Evolutionary conservation across 352 stramenopile species (phyloP), one percentile per base, ranked within the genome.

Genomic region (Globisporangium takayamanum): DNA sequence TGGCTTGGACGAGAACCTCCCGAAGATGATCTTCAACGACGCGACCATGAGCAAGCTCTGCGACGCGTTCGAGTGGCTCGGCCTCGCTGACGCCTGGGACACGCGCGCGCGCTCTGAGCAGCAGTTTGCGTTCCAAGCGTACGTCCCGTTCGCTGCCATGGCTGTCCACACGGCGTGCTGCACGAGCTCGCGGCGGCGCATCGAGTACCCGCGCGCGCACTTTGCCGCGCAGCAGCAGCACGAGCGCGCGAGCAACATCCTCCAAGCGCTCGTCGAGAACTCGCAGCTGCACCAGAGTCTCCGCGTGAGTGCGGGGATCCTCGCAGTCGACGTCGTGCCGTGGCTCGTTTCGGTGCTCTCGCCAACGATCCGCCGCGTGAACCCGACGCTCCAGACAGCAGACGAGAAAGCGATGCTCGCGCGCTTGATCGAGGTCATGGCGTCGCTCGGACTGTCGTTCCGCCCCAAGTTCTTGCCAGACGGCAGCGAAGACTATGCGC

Each of bases 21-120:
- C 87, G 7, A 76, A 80, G 56, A 85, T 96, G 63, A 84, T 88
- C 33, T 96, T 94, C 63, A 97, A 89, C 59, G 88, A 97, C 72
- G 88, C 91, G 30, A 92, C 85, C 3, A 83, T 95, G 76, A 87
- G 78, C 61, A 93, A 93, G 54, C 70, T 92, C 22, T 87, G 80
- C 59, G 68, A 83, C 20, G 73, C 86, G 3, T 89, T 92, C 55
- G 81, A 95, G 65, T 95, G 85, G 83, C 80, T 95, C 55, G 84
- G 80, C 8, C 68, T 91, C 50, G 85, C 85, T 2, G 85, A 93
- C 66, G 68, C 76, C 30, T 92, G 80, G 68, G 80, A 92, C 20
- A 74, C 63, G 39, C 66, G 66, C n/a, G 70, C 80, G 33, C 75
- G 72, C 14, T 53, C 69, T 4, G 80, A 92, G 20, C 83, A 93